Conservation (phyloP, 2,329 filamentous ascomycete species). For the Stromatinia cepivora region DNA sequence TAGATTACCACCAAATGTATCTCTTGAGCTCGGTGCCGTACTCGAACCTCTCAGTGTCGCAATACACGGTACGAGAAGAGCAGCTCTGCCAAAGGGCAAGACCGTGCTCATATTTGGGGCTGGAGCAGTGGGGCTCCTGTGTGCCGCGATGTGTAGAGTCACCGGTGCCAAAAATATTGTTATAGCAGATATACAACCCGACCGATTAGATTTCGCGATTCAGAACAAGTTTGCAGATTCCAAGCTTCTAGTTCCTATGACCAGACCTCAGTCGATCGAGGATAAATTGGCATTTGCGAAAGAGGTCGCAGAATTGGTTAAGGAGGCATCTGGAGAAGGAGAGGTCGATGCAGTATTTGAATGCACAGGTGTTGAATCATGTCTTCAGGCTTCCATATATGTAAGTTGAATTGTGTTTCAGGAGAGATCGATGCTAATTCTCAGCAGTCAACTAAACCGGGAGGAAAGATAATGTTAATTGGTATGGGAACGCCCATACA, state of each 20-base stretch:
- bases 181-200: constrained; percentile 91
- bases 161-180: constrained; percentile 86
- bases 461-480: constrained; percentile 72
- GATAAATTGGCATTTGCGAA: constrained; percentile 43
- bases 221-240: constrained; percentile 39
- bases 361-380: constrained; percentile 58
- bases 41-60: constrained; percentile 89
- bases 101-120: constrained; percentile 87
- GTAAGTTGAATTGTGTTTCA: constrained; percentile 56
- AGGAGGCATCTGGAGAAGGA: constrained; percentile 53
- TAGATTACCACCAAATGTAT: constrained; percentile 64
- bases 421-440: constrained; percentile 21
- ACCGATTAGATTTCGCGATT: constrained; percentile 76
- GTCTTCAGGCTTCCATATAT: constrained; percentile 57
- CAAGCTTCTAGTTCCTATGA: constrained; percentile 40
- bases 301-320: constrained; percentile 43
- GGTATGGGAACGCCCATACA: constrained; percentile 79
- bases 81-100: constrained; percentile 76
- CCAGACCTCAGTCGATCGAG: constrained; percentile 36
- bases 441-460: constrained; percentile 58
- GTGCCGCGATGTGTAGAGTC: constrained; percentile 49
- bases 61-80: constrained; percentile 82
- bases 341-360: constrained; percentile 69
- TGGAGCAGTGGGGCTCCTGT: constrained; percentile 78
- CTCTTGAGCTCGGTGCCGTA: constrained; percentile 84